These are phyloP conservation scores for Borovskyia barvae DNA, from an alignment of 208 protist genomes.

Conservation along the genomic window DNA sequence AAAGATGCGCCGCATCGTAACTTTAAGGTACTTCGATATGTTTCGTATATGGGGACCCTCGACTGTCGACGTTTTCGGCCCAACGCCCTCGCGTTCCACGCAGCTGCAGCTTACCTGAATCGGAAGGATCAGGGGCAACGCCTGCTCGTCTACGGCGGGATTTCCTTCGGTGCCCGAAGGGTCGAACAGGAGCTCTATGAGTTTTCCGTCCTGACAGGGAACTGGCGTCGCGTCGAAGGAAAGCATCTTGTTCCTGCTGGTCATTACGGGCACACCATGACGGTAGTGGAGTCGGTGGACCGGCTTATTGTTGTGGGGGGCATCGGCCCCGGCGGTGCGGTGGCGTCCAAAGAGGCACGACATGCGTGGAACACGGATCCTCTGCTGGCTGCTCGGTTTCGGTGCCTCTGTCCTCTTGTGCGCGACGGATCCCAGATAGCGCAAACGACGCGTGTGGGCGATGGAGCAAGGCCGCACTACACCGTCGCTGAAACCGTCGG, in stretches of 20 bases:
- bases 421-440: constrained; percentile 3
- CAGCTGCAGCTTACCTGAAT: constrained; percentile 49
- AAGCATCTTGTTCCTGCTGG: constrained; percentile 65
- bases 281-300: constrained; percentile 44
- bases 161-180: constrained; percentile 18
- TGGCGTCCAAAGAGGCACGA: not conserved
- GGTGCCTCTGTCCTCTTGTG: constrained; percentile 27
- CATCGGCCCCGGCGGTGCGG: constrained; percentile 57
- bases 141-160: constrained; percentile 80
- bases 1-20: constrained; percentile 32
- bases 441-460: not conserved
- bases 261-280: constrained; percentile 75
- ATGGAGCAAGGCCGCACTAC: not conserved
- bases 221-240: constrained; percentile 80
- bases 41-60: constrained; percentile 47
- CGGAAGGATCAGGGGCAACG: constrained; percentile 62
- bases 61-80: constrained; percentile 65
- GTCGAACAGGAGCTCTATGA: constrained; percentile 85
- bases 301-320: constrained; percentile 76
- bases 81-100: constrained; percentile 64
- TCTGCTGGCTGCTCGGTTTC: constrained; percentile 22
- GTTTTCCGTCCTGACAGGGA: constrained; percentile 73
- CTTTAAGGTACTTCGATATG: constrained; percentile 62
- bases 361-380: constrained; percentile 18
- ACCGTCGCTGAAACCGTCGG: constrained; percentile 22